Base-by-base conservation (phyloP, 2,329 filamentous ascomycete species). In the Epichloe brachyelytri region DNA sequence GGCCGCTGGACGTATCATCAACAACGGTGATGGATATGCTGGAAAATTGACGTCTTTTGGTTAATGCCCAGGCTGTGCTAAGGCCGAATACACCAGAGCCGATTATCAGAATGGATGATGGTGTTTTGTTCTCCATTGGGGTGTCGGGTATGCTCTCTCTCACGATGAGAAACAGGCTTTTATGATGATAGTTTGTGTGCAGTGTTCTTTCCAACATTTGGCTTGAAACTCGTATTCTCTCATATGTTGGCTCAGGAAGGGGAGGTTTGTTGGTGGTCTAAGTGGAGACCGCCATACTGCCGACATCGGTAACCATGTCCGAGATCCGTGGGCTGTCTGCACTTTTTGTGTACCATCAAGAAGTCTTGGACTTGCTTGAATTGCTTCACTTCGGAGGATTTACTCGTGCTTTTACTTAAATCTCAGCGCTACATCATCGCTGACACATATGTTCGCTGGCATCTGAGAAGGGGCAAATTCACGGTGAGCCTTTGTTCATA, bases 1-100 rank as follows among this genome's bases (percentile, higher is more conserved):
- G 75, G 26, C 67, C 67, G 2, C 71, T 65, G 5, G 72, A 74
- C 15, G 52, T 47, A 51, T 78, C 71, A 63, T 85, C 77, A 52
- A 85, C 66, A 48, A 85, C 59, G 15, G 78, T 82, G 64, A 85
- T 80, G 49, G 66, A 62, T 40, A 76, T 75, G 50, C 67, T 54
- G 54, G 71, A 59, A 68, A 81, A 80, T 55, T 64, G 70, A 38
- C 79, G 70, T 37, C 84, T 79, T 56, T 76, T 75, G 53, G 83
- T 72, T 45, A 96, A 77, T 14, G 86, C 76, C 56, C 83, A 80
- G 48, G 88, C 86, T 7, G 74, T 76, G 53, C 68, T 65, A 51
- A 78, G 75, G 56, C 80, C 80, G 57, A 83, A 83, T 55, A 80
- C 77, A 43, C 80, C 80, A n/a, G 78, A 78, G 51, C 85, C 85